Evolutionary conservation across 2,329 filamentous ascomycete genomes (phyloP).

Genomic region (Alternaria triticimaculans): DNA sequence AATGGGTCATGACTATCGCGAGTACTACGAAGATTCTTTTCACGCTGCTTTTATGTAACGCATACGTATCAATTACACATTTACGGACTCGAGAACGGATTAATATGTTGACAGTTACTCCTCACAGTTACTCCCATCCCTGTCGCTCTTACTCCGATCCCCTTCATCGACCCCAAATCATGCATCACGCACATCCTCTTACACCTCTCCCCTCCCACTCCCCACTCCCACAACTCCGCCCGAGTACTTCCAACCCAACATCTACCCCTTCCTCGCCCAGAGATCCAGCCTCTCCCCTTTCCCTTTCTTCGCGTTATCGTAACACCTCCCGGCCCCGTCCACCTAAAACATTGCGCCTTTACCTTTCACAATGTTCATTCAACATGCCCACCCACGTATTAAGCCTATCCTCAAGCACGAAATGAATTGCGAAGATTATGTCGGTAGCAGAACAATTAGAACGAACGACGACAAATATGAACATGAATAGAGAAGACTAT

Average conservation of each 20-base stretch:
- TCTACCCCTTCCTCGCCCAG: background rate
- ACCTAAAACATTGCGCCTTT: background rate
- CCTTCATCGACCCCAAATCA: background rate
- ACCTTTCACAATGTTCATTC: background rate
- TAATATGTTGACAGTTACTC: background rate
- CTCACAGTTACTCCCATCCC: rapidly evolving
- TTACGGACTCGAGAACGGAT: background rate
- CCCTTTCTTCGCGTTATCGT: background rate
- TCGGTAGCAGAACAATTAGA: background rate
- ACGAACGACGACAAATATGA: background rate
- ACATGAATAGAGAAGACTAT: background rate
- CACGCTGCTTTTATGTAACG: conserved; percentile 2
- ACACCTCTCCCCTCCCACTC: background rate
- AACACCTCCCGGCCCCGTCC: background rate
- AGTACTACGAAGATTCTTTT: background rate
- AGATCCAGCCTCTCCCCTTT: background rate
- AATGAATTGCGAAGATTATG: background rate
- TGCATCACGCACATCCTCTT: background rate
- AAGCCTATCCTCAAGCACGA: background rate
- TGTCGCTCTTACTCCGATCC: background rate
- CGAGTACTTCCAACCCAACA: background rate
- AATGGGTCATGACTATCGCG: background rate
- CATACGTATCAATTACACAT: conserved; percentile 4
- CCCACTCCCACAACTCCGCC: background rate
- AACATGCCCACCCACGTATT: rapidly evolving